Percentiles rank a stretch among this genome's conserved stretches.
Evolutionary conservation across 208 protist genomes (phyloP).

Genomic region (Porcisia hertigi): DNA sequence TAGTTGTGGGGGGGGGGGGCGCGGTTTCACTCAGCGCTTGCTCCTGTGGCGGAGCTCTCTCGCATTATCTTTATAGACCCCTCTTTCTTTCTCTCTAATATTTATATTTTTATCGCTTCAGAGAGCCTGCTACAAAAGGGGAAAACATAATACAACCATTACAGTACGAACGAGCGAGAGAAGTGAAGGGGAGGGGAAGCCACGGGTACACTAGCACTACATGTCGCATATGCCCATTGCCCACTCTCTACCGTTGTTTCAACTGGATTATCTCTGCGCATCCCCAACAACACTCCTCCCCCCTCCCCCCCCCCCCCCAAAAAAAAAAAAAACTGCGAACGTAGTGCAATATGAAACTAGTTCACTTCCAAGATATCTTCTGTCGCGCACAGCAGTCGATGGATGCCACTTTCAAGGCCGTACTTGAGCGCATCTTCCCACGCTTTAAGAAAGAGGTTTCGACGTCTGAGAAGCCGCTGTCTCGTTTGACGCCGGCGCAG

Average conservation of each 20-base stretch:
- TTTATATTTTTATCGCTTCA: no score
- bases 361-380: background rate
- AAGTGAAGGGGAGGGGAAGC: background rate
- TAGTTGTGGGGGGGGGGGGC: no score
- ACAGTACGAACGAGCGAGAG: background rate
- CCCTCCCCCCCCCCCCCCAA: background rate
- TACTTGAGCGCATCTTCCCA: background rate
- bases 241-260: no score
- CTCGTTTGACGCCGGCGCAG: constrained; percentile 13
- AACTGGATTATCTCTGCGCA: no score
- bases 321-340: background rate
- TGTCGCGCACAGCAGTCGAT: background rate
- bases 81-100: no score
- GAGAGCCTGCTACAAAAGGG: no score
- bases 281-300: background rate
- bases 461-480: background rate
- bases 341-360: constrained; percentile 4
- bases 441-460: background rate
- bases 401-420: background rate
- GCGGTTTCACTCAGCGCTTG: no score
- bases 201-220: no score
- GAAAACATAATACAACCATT: background rate
- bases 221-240: no score
- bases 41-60: no score
- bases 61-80: no score